Conservation (phyloP, 2,329 filamentous ascomycete genomes). For the Fusarium fracticaudum region DNA sequence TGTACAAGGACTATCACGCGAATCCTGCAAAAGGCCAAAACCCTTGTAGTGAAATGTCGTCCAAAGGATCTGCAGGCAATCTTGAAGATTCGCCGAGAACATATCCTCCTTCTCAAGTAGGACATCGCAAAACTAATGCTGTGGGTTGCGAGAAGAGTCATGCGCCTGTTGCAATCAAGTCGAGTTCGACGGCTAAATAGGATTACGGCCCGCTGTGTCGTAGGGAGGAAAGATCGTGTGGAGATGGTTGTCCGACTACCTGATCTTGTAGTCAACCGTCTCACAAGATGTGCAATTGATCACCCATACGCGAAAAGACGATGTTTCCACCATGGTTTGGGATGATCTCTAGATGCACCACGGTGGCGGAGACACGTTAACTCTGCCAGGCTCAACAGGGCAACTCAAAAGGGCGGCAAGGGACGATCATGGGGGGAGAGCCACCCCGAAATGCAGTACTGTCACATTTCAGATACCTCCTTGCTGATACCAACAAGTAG, state of each 20-base stretch:
- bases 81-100: neutral
- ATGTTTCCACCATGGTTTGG: conserved; percentile 12
- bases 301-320: conserved; percentile 4
- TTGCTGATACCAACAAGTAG: conserved; percentile 19
- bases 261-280: conserved; percentile 10
- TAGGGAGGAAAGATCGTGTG: conserved; percentile 21
- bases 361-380: conserved; percentile 24
- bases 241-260: conserved; percentile 12
- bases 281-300: conserved; percentile 22
- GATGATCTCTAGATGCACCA: conserved; percentile 28
- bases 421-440: conserved; percentile 18
- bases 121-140: conserved; percentile 5
- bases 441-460: conserved; percentile 9
- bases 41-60: neutral
- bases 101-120: conserved; percentile 1
- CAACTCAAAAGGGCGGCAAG: conserved; percentile 22
- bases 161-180: conserved; percentile 19
- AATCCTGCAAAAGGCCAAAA: neutral
- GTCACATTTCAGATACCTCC: conserved; percentile 31
- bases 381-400: conserved; percentile 13
- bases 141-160: conserved; percentile 30
- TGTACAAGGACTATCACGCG: neutral
- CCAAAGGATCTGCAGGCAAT: conserved; percentile 1
- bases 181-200: conserved; percentile 32
- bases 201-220: conserved; percentile 26